Conservation (phyloP, 1,284 basidiomycete species). For the Fomitopsis schrenkii region DNA sequence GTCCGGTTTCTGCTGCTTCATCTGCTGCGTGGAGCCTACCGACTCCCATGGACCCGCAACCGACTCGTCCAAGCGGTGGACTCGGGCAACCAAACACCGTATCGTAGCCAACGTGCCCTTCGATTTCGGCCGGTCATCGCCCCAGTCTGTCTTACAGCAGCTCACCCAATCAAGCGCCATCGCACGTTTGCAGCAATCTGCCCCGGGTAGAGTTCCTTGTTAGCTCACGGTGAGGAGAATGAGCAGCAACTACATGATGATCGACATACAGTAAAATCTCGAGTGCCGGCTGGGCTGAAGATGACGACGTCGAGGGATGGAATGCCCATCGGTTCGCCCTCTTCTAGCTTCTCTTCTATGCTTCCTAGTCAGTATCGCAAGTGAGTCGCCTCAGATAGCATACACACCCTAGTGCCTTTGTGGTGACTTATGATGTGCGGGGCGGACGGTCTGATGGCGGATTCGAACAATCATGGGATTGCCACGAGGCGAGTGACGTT, state of each 20-base stretch:
- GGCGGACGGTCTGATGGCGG: not conserved
- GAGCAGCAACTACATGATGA: not conserved
- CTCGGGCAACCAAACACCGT: not conserved
- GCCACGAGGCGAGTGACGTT: not conserved
- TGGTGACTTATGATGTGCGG: not conserved
- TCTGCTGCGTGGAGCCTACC: not conserved
- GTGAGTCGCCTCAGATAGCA: not conserved
- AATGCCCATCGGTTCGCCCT: not conserved
- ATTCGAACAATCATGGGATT: not conserved
- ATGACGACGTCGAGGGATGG: not conserved
- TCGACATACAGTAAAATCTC: no score
- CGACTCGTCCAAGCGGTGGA: not conserved
- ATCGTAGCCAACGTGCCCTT: not conserved
- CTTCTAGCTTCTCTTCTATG: not conserved
- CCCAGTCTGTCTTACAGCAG: not conserved
- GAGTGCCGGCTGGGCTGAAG: no score
- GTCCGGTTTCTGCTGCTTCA: constrained; percentile 1
- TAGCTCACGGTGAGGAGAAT: not conserved
- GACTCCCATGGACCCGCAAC: not conserved
- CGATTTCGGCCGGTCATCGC: not conserved
- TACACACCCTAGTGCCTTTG: not conserved
- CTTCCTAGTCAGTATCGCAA: not conserved
- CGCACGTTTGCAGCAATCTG: not conserved
- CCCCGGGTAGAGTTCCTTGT: not conserved
- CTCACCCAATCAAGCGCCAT: not conserved